Percentiles rank a stretch among this genome's conserved stretches.
Evolutionary conservation across 768 basidiomycete species (phyloP).

Genomic region (Amanita brunnescens): DNA sequence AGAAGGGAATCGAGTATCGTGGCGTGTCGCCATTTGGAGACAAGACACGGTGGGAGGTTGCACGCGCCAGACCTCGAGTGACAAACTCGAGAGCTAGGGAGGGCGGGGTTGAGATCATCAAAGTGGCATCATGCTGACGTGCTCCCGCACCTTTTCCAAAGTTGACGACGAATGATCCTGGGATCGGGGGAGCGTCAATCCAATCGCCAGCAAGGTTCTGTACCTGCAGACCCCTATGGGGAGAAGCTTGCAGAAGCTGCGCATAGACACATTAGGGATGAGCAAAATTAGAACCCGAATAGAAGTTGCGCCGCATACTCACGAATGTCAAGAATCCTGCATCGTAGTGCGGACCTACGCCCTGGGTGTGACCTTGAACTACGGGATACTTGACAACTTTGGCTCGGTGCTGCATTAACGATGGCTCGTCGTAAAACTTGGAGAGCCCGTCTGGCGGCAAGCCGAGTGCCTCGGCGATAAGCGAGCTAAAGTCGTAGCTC

Average conservation of each 20-base stretch:
- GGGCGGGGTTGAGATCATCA: not conserved
- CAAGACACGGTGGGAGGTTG: conserved; percentile 75
- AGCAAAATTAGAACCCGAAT: not conserved
- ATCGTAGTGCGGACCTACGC: conserved; percentile 82
- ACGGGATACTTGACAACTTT: conserved; percentile 78
- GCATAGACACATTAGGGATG: not conserved
- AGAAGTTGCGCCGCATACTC: conserved; percentile 13
- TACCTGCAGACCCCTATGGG: conserved; percentile 72
- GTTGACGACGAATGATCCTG: conserved; percentile 75
- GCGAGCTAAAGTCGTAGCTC: conserved; percentile 47
- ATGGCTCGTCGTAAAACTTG: conserved; percentile 54
- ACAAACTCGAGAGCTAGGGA: conserved; percentile 63
- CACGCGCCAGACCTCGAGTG: conserved; percentile 66
- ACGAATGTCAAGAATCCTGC: conserved; percentile 80
- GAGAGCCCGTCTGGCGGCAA: conserved; percentile 50
- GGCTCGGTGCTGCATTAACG: conserved; percentile 63
- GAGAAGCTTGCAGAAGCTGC: conserved; percentile 73
- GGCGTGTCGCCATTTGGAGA: conserved; percentile 55
- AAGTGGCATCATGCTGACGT: not conserved
- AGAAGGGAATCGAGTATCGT: conserved; percentile 80
- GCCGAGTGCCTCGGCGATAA: conserved; percentile 64
- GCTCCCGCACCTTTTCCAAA: conserved; percentile 54
- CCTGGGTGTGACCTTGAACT: conserved; percentile 43
- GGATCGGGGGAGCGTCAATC: conserved; percentile 76
- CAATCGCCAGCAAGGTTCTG: conserved; percentile 75